phyloP scores from a whole-genome alignment of 345 rosid species.

The Diplotaxis tenuifolia region DNA sequence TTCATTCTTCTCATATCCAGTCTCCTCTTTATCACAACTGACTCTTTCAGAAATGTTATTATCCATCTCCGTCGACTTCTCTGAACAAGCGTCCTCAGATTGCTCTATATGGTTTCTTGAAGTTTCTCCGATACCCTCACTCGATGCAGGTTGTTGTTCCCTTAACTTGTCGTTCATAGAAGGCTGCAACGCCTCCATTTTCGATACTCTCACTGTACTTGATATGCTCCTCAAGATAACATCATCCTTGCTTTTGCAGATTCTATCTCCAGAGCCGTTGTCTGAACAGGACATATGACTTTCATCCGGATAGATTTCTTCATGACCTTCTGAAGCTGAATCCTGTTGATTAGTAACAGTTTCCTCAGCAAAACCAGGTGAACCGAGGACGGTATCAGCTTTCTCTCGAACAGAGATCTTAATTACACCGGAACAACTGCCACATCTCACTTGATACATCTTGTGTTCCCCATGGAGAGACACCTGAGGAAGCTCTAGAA shows the following conservation, averaged over 20 bases:
- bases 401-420: constrained; percentile 50
- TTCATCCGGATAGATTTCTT: constrained; percentile 22
- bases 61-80: constrained; percentile 2
- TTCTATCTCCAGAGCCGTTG: constrained; percentile 6
- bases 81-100: constrained; percentile 24
- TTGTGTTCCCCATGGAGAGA: constrained; percentile 51
- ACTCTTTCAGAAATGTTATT: not conserved
- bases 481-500: constrained; percentile 69
- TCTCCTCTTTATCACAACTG: constrained; percentile 2
- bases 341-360: constrained; percentile 19
- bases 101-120: constrained; percentile 21
- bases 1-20: constrained; percentile 17
- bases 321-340: constrained; percentile 28
- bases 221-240: constrained; percentile 32
- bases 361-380: constrained; percentile 26
- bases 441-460: constrained; percentile 67
- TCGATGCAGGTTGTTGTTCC: constrained; percentile 19
- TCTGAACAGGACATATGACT: constrained; percentile 17
- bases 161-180: not conserved
- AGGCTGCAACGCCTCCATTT: constrained; percentile 10
- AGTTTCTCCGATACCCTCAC: not conserved
- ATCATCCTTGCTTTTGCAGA: constrained; percentile 29
- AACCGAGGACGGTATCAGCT: constrained; percentile 41
- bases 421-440: constrained; percentile 63
- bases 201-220: not conserved